phyloP scores from a whole-genome alignment of 768 basidiomycete genomes.

The Lactarius deliciosus region DNA sequence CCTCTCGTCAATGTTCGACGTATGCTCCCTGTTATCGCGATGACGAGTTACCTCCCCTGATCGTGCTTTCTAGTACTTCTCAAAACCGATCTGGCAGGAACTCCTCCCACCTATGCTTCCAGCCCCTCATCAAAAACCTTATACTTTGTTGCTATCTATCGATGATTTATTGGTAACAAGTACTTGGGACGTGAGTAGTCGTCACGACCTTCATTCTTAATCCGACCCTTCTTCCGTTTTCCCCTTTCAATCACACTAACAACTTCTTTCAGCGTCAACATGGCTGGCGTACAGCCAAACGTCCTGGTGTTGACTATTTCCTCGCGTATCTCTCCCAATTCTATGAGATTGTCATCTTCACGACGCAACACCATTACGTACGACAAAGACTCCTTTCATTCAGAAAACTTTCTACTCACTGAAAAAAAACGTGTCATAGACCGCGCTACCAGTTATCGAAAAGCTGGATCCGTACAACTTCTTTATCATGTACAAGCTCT shows the following conservation, averaged over 20 bases:
- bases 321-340: slow-evolving; percentile 96
- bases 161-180: slow-evolving; percentile 91
- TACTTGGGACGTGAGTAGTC: slow-evolving; percentile 88
- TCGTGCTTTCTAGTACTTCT: slow-evolving; percentile 64
- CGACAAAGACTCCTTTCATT: slow-evolving; percentile 33
- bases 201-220: background rate
- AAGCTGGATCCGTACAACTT: slow-evolving; percentile 93
- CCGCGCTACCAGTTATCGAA: slow-evolving; percentile 83
- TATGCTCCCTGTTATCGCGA: slow-evolving; percentile 39
- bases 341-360: slow-evolving; percentile 97
- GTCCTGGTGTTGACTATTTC: slow-evolving; percentile 98
- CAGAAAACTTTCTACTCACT: slow-evolving; percentile 5
- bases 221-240: background rate
- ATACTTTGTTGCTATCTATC: slow-evolving; percentile 86
- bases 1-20: slow-evolving; percentile 66
- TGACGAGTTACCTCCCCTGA: background rate
- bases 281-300: slow-evolving; percentile 97
- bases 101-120: slow-evolving; percentile 87
- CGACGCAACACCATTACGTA: slow-evolving; percentile 85
- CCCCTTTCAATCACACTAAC: background rate
- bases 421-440: slow-evolving; percentile 46
- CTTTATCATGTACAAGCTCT: slow-evolving; percentile 87
- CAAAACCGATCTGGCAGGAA: slow-evolving; percentile 90
- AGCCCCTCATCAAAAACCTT: slow-evolving; percentile 81
- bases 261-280: slow-evolving; percentile 63